Conservation (phyloP, 1,284 basidiomycete species). For the Xerocomus minutiporus region DNA sequence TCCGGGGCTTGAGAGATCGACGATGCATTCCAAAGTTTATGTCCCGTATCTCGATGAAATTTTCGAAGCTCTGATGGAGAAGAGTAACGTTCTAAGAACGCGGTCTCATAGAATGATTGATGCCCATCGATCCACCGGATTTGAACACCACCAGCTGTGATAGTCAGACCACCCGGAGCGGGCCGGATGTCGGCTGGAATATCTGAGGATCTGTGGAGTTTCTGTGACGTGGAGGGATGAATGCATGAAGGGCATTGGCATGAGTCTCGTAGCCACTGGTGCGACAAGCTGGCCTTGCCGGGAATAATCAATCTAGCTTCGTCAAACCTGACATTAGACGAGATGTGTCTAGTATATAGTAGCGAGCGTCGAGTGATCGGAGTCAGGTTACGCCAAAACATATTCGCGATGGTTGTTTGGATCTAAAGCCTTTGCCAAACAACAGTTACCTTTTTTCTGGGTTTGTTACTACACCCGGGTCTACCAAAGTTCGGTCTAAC, state of each 20-base stretch:
- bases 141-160: slow-evolving; percentile 40
- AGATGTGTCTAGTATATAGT: slow-evolving; percentile 6
- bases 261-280: slow-evolving; percentile 47
- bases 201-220: slow-evolving; percentile 70
- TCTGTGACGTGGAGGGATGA: slow-evolving; percentile 73
- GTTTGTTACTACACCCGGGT: not conserved
- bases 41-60: slow-evolving; percentile 41
- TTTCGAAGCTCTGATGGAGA: slow-evolving; percentile 27
- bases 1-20: slow-evolving; percentile 34
- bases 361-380: not conserved
- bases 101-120: slow-evolving; percentile 45
- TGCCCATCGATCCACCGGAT: slow-evolving; percentile 61
- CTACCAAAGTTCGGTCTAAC: not conserved
- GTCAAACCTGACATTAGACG: slow-evolving; percentile 11
- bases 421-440: slow-evolving; percentile 30
- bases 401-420: slow-evolving; percentile 25
- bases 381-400: slow-evolving; percentile 10
- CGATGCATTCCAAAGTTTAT: slow-evolving; percentile 36
- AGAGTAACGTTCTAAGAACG: slow-evolving; percentile 51
- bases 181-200: slow-evolving; percentile 43
- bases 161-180: slow-evolving; percentile 34
- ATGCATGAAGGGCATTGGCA: slow-evolving; percentile 52
- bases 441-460: slow-evolving; percentile 10
- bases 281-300: slow-evolving; percentile 44
- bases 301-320: slow-evolving; percentile 16